phyloP scores from a whole-genome alignment of 2,329 filamentous ascomycete species.

The Alternaria angustiovoidea region DNA sequence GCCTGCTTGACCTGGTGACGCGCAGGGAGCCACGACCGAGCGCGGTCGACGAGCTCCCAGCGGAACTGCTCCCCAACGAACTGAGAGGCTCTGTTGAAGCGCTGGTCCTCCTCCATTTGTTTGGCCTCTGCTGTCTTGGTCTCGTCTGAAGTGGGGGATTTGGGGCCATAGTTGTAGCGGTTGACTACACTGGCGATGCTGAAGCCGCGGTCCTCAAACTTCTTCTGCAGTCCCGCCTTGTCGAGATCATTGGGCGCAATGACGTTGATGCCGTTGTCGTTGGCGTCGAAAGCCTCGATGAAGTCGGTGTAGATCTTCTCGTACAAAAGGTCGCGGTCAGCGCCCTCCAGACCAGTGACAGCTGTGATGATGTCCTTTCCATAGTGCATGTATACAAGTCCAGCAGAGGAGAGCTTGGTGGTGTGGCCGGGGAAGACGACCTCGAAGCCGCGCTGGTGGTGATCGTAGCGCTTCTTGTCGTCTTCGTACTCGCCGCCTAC shows the following conservation, averaged over 20 bases:
- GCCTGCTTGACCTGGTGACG: slow-evolving; percentile 79
- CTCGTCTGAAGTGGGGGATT: slow-evolving; percentile 53
- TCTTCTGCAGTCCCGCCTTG: slow-evolving; percentile 78
- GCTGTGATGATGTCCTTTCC: slow-evolving; percentile 82
- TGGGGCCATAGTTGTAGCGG: slow-evolving; percentile 73
- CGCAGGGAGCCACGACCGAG: slow-evolving; percentile 84
- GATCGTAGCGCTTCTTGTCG: slow-evolving; percentile 81
- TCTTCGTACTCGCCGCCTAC: slow-evolving; percentile 95
- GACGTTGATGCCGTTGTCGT: slow-evolving; percentile 91
- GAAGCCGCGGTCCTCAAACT: slow-evolving; percentile 84
- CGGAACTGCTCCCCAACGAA: slow-evolving; percentile 92
- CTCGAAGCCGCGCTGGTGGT: slow-evolving; percentile 92
- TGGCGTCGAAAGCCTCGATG: slow-evolving; percentile 93
- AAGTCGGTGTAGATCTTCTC: slow-evolving; percentile 92
- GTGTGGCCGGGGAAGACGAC: slow-evolving; percentile 82
- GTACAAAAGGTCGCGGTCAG: slow-evolving; percentile 79
- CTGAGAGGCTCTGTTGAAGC: slow-evolving; percentile 77
- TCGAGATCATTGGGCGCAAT: slow-evolving; percentile 77
- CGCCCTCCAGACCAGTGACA: slow-evolving; percentile 66
- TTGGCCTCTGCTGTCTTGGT: slow-evolving; percentile 49
- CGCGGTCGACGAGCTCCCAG: slow-evolving; percentile 78
- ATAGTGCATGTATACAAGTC: slow-evolving; percentile 95
- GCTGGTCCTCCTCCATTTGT: slow-evolving; percentile 79
- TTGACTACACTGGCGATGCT: slow-evolving; percentile 88
- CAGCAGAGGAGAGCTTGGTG: slow-evolving; percentile 93